Conservation (phyloP, 352 stramenopile species). For the Phytophthora sp. region DNA sequence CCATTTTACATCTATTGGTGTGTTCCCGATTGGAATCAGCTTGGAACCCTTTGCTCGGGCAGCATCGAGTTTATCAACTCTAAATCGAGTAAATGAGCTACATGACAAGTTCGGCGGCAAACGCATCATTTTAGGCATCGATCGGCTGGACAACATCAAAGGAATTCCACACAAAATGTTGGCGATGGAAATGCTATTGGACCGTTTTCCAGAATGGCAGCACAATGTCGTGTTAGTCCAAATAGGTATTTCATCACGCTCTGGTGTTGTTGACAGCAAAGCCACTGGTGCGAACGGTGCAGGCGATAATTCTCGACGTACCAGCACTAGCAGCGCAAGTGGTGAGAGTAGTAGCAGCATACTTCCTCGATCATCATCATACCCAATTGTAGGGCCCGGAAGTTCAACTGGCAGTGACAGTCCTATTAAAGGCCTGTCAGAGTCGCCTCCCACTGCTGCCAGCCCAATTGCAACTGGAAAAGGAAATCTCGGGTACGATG, state of each 20-base stretch:
- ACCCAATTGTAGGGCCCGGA: slow-evolving; percentile 19
- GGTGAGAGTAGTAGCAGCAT: slow-evolving; percentile 4
- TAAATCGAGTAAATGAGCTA: slow-evolving; percentile 73
- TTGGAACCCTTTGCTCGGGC: slow-evolving; percentile 80
- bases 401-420: slow-evolving; percentile 34
- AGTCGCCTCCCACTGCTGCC: slow-evolving; percentile 24
- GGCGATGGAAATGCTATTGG: slow-evolving; percentile 87
- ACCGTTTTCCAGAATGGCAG: slow-evolving; percentile 90
- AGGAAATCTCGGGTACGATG: slow-evolving; percentile 38
- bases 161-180: slow-evolving; percentile 90
- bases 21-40: slow-evolving; percentile 89
- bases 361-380: slow-evolving; percentile 32
- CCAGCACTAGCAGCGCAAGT: slow-evolving; percentile 17
- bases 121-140: slow-evolving; percentile 84
- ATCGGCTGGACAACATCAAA: slow-evolving; percentile 91
- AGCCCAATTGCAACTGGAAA: slow-evolving; percentile 32
- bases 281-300: slow-evolving; percentile 8
- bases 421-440: slow-evolving; percentile 30
- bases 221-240: slow-evolving; percentile 96
- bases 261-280: slow-evolving; percentile 47
- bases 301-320: slow-evolving; percentile 13
- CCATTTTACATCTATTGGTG: slow-evolving; percentile 87
- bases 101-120: slow-evolving; percentile 83
- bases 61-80: slow-evolving; percentile 55
- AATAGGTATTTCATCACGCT: slow-evolving; percentile 94